A percentile compares a stretch with the other conserved stretches of the same genome.
These are phyloP conservation scores for Penicillium paxilli DNA, from an alignment of 495 filamentous ascomycete species.

Conservation along the genomic window DNA sequence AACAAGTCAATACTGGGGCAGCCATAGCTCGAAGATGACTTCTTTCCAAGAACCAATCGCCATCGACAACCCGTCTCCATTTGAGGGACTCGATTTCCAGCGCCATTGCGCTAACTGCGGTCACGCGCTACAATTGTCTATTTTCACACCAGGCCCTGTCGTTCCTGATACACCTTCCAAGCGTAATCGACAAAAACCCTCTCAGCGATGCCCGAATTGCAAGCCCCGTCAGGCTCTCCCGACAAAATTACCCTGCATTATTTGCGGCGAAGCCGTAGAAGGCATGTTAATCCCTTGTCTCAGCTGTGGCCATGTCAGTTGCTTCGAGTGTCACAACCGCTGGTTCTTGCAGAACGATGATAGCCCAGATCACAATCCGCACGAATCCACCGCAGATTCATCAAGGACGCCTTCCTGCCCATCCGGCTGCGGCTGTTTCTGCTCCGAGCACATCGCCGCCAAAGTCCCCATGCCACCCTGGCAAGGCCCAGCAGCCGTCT, in stretches of 20 bases:
- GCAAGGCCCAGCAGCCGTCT: conserved; percentile 10
- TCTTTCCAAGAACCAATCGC: conserved; percentile 21
- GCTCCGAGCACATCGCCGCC: conserved; percentile 41
- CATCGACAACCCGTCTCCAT: conserved; percentile 1
- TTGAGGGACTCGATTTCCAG: conserved; percentile 41
- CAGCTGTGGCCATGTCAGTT: conserved; percentile 53
- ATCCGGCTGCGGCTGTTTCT: conserved; percentile 52
- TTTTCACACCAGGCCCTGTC: conserved; percentile 31
- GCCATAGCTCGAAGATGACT: conserved; percentile 20
- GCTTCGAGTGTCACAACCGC: conserved; percentile 45
- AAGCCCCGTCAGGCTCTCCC: conserved; percentile 39
- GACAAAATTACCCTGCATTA: conserved; percentile 42
- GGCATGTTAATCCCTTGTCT: conserved; percentile 54
- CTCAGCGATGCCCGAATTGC: conserved; percentile 37
- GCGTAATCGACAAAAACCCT: conserved; percentile 12
- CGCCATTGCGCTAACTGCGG: conserved; percentile 48
- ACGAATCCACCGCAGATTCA: neutral
- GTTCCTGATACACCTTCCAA: conserved; percentile 24
- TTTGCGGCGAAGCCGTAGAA: conserved; percentile 47
- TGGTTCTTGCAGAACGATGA: conserved; percentile 35
- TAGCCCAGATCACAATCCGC: neutral
- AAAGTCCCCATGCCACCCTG: conserved; percentile 27
- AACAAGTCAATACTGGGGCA: conserved; percentile 24
- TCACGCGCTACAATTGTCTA: conserved; percentile 37
- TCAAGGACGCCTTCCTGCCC: conserved; percentile 35